Conservation (phyloP, 1,284 basidiomycete genomes). For the Pisolithus thermaeus region DNA sequence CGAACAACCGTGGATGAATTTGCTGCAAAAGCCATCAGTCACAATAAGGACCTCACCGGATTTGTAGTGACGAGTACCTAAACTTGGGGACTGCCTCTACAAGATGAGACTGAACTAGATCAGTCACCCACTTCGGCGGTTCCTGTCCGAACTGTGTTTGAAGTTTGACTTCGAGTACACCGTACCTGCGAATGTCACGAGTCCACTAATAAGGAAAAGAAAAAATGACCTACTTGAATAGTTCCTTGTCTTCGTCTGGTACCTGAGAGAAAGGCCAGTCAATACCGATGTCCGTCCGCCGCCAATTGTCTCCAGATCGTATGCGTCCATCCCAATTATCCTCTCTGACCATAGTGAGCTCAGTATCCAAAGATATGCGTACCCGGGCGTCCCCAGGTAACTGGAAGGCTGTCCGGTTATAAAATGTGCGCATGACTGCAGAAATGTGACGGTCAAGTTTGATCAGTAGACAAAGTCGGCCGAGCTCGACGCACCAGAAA, state of each 20-base stretch:
- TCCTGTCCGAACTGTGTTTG: slow-evolving; percentile 97
- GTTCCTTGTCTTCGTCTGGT: slow-evolving; percentile 76
- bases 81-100: slow-evolving; percentile 93
- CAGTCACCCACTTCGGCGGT: slow-evolving; percentile 94
- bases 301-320: slow-evolving; percentile 87
- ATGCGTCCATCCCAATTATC: slow-evolving; percentile 91
- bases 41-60: background rate
- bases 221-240: slow-evolving; percentile 70
- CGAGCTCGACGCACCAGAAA: slow-evolving; percentile 55
- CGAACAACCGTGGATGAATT: slow-evolving; percentile 98
- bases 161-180: slow-evolving; percentile 94
- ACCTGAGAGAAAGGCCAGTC: slow-evolving; percentile 87
- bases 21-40: slow-evolving; percentile 38
- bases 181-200: slow-evolving; percentile 44
- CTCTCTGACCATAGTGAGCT: slow-evolving; percentile 90
- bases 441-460: slow-evolving; percentile 1
- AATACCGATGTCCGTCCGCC: slow-evolving; percentile 90
- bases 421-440: slow-evolving; percentile 94
- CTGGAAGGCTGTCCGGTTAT: slow-evolving; percentile 98
- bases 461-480: background rate
- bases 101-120: slow-evolving; percentile 90
- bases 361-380: slow-evolving; percentile 96
- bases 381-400: slow-evolving; percentile 97
- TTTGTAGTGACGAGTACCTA: slow-evolving; percentile 42
- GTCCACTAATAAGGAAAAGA: slow-evolving; percentile 3